Evolutionary conservation across 2,329 filamentous ascomycete genomes (phyloP).

Genomic region (Clonostachys solani): DNA sequence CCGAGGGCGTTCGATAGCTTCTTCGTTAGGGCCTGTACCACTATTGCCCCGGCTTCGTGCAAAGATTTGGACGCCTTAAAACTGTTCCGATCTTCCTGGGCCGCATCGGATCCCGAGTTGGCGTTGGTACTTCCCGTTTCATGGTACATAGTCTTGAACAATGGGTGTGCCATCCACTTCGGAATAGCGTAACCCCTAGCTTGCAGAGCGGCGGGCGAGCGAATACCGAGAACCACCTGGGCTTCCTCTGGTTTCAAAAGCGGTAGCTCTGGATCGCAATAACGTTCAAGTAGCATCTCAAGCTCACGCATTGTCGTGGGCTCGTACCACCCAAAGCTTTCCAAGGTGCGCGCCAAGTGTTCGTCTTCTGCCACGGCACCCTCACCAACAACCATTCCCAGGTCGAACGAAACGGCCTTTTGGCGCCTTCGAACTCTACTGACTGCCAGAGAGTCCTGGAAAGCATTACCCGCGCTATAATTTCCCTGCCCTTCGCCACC

Average conservation of each 20-base stretch:
- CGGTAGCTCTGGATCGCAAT: not conserved
- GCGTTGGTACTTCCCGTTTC: not conserved
- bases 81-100: too few species aligned
- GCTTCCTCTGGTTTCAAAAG: not conserved
- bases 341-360: too few species aligned
- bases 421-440: not conserved
- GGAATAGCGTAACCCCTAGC: too few species aligned
- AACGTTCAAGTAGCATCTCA: not conserved
- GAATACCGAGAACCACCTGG: not conserved
- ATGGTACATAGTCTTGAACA: too few species aligned
- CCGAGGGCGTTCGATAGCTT: conserved; percentile 14
- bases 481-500: conserved; percentile 26
- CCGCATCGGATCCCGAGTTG: too few species aligned
- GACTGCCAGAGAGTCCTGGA: conserved; percentile 13
- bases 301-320: too few species aligned
- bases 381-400: conserved; percentile 11
- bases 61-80: too few species aligned
- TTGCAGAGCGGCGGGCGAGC: not conserved
- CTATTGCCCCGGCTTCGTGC: too few species aligned
- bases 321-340: too few species aligned
- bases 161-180: too few species aligned
- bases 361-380: conserved; percentile 13
- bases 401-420: conserved; percentile 5
- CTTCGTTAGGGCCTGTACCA: not conserved
- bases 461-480: conserved; percentile 35